These are phyloP conservation scores for Tetrahymena elliotti DNA, from an alignment of 73 alveolate genomes.

Conservation along the genomic window DNA sequence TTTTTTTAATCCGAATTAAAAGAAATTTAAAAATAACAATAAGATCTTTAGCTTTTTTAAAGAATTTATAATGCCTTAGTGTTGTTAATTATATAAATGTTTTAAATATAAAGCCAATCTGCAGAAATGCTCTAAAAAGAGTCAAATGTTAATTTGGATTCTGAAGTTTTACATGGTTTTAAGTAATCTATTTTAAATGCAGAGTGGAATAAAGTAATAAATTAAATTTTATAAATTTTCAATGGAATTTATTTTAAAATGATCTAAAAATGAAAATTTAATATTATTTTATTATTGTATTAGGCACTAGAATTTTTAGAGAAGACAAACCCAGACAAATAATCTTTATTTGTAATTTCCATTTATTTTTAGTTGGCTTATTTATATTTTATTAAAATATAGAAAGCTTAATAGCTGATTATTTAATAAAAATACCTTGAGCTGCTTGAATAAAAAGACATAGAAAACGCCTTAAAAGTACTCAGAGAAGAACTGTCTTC, in stretches of 20 bases:
- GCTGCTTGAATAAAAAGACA: neutral
- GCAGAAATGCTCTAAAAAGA: neutral
- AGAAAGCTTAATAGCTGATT: neutral
- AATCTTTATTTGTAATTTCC: neutral
- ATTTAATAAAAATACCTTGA: neutral
- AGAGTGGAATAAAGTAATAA: neutral
- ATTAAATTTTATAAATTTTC: neutral
- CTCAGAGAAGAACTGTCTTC: neutral
- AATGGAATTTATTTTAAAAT: too few species aligned
- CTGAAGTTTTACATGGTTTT: neutral
- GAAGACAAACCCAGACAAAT: neutral
- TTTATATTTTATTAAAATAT: neutral
- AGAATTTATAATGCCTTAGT: neutral
- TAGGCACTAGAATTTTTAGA: neutral
- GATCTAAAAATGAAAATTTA: neutral
- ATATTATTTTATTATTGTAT: neutral
- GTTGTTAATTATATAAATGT: too few species aligned
- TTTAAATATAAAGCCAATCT: neutral
- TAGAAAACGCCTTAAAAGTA: neutral
- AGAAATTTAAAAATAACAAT: neutral
- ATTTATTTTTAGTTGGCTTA: neutral
- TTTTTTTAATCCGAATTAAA: neutral
- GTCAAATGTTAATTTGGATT: neutral
- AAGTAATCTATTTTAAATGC: neutral
- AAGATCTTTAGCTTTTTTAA: neutral